These are phyloP conservation scores for Collybiopsis confluens DNA, from an alignment of 768 basidiomycete species.

Conservation along the genomic window DNA sequence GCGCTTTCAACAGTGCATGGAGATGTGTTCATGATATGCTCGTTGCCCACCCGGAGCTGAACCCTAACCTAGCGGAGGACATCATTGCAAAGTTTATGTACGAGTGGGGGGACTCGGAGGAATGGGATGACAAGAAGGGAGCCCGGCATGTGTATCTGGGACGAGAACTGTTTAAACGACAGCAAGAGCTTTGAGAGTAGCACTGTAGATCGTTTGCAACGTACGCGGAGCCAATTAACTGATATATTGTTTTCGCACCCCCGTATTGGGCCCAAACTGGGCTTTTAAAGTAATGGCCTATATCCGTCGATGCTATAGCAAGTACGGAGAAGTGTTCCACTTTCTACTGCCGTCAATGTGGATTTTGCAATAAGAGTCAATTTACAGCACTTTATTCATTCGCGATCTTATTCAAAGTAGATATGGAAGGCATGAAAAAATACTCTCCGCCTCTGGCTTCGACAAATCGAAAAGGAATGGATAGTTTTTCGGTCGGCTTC, in stretches of 20 bases:
- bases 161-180: too few species aligned
- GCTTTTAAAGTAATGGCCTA: too few species aligned
- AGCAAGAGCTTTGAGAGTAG: too few species aligned
- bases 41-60: constrained; percentile 15
- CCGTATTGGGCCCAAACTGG: too few species aligned
- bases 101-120: constrained; percentile 8
- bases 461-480: constrained; percentile 14
- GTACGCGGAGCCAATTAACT: too few species aligned
- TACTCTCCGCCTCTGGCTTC: constrained; percentile 23
- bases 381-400: too few species aligned
- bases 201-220: too few species aligned
- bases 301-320: too few species aligned
- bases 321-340: too few species aligned
- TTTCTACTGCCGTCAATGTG: constrained; percentile 18
- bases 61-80: constrained; percentile 17
- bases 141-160: too few species aligned
- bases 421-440: constrained; percentile 23
- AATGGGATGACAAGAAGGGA: constrained; percentile 5
- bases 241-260: too few species aligned
- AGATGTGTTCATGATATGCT: constrained; percentile 16
- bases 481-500: constrained; percentile 6
- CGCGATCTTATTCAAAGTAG: constrained; percentile 15
- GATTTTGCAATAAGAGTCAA: too few species aligned
- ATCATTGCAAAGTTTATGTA: constrained; percentile 16
- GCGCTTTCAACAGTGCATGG: not conserved